Evolutionary conservation across 768 basidiomycete species (phyloP).

Genomic region (Gymnopilus junonius): DNA sequence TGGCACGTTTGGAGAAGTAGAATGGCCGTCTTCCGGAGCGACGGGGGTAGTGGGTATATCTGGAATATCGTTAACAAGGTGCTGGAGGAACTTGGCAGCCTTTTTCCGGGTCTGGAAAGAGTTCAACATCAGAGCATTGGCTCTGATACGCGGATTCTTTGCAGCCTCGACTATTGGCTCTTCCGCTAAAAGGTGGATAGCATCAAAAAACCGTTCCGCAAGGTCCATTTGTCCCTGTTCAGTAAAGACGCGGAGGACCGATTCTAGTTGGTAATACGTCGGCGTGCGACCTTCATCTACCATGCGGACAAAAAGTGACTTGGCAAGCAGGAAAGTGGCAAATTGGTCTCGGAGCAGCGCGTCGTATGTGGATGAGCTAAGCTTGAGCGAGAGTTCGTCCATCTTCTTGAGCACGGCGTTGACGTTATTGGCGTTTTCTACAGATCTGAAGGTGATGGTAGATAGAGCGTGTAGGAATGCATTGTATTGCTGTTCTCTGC

Average conservation of each 20-base stretch:
- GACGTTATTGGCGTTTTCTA: conserved; percentile 41
- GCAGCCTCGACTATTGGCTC: not conserved
- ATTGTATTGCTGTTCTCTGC: conserved; percentile 45
- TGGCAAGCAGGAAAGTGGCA: conserved; percentile 53
- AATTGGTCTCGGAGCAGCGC: conserved; percentile 53
- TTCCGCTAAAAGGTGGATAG: conserved; percentile 33
- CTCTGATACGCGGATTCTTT: conserved; percentile 30
- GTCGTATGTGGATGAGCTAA: conserved; percentile 46
- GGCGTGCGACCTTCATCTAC: conserved; percentile 43
- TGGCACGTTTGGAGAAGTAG: too few relatives aligned
- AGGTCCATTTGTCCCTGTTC: conserved; percentile 47
- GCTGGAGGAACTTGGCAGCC: conserved; percentile 50
- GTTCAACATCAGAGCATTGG: conserved; percentile 48
- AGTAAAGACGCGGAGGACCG: conserved; percentile 51
- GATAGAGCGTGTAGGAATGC: conserved; percentile 57
- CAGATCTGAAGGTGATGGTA: conserved; percentile 40
- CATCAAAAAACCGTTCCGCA: conserved; percentile 41
- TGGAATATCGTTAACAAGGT: conserved; percentile 1
- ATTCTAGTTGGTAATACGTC: conserved; percentile 47
- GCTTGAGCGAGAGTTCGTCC: conserved; percentile 45
- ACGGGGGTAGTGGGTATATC: not conserved
- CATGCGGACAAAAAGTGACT: conserved; percentile 49
- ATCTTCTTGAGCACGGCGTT: conserved; percentile 49
- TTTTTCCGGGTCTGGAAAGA: conserved; percentile 44
- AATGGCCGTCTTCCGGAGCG: not conserved